Base-by-base conservation (phyloP, 2,329 filamentous ascomycete genomes). In the Botryotinia narcissicola region DNA sequence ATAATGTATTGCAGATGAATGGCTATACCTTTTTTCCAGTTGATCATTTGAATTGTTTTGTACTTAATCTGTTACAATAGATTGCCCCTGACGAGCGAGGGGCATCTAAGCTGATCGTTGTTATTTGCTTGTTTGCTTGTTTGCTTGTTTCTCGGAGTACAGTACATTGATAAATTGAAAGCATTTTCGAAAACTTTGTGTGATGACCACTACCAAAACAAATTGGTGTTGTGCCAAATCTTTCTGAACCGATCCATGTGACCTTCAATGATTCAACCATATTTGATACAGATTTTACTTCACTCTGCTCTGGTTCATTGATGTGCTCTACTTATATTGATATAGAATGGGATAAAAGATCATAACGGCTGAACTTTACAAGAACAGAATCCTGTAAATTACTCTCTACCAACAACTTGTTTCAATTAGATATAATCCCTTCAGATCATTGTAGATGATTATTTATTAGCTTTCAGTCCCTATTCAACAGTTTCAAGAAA, bases 251-350 rank as follows among this genome's bases (percentile, higher is more conserved):
- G 22, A 48, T 48, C 12, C 46, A 12, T n/a, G 25, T 16, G 48
- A 54, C 25, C 25, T n/a, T n/a, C 48, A 14, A n/a, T n/a, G 25
- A 54, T 54, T n/a, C 12, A 54, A 54, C 25, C 10, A 54, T 25
- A 54, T 16, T n/a, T 16, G 16, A 16, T 16, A n/a, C 4, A 14
- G 2, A 16, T n/a, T 54, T 25, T 4, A 16, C n/a, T 16, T 0
- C 2, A n/a, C 25, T n/a, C 48, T 5, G 48, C 25, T n/a, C 48
- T 54, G 3, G 0, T 16, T n/a, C 48, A 14, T 25, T 7, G 12
- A 1, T 54, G 10, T 7, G n/a, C n/a, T n/a, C 2, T 2, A n/a
- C 2, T 25, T 54, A 2, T 7, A 16, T 16, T 25, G n/a, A n/a
- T n/a, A 54, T 25, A 54, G 25, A 54, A n/a, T 51, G 5, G 12